Evolutionary conservation across 2,329 filamentous ascomycete genomes (phyloP), one percentile per base, ranked within the genome.

Genomic region (Anisogramma anomala): DNA sequence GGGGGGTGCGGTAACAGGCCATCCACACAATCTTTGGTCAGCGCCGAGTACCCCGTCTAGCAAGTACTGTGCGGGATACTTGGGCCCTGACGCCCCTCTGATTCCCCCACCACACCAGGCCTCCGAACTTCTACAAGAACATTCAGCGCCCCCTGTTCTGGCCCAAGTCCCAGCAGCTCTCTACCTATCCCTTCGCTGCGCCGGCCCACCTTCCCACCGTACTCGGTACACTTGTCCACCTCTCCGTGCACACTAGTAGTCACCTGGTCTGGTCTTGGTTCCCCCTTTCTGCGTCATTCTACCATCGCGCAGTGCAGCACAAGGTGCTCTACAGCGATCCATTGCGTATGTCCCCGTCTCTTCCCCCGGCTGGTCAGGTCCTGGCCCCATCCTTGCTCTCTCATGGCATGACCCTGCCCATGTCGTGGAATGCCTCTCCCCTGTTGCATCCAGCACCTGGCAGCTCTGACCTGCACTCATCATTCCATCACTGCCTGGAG

Each of bases 81-180:
- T 39, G 32, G 32, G 4, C 10, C 27, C 10, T 34, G 20, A 34
- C 20, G 27, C 36, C 36, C 30, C 19, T 19, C 19, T 15, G 7
- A 14, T 30, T 15, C 26, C 26, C 19, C 13, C 36, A 18, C 19
- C 27, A 18, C 34, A 38, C 26, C 20, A 30, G 19, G 26, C 13
- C 27, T 17, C 18, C 14, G 13, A 26, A 22, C 15, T 39, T 39
- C 36, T 39, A 39, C 36, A 41, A 41, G 38, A 41, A 31, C 30
- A 32, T 32, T 32, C 30, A 10, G 18, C 18, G 32, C 38, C 32
- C n/a, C 32, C 38, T 34, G 38, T 34, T 18, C 37, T 27, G 22
- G 5, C 27, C 14, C n/a, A n/a, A n/a, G n/a, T n/a, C n/a, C n/a
- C n/a, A n/a, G n/a, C n/a, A n/a, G n/a, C n/a, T n/a, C n/a, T n/a